Evolutionary conservation across 805 yeast genomes (phyloP), one percentile per base, ranked within the genome.

Genomic region (Schizosaccharomyces lindneri): DNA sequence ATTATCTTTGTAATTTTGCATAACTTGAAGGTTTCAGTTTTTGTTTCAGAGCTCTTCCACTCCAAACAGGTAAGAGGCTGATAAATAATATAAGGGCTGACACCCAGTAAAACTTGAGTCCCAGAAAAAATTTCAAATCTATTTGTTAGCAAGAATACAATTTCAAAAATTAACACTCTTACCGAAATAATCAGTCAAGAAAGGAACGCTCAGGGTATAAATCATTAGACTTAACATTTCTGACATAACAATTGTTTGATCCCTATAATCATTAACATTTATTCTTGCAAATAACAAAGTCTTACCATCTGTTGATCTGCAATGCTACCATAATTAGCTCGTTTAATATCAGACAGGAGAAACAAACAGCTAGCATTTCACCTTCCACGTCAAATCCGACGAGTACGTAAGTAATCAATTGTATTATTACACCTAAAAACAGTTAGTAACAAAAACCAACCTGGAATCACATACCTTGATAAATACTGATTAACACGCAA

Each of bases 251-350:
- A 93, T 88, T 13, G 76, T 75, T 67, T 77, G 79, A 67, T 80
- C 85, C 61, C 61, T 43, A 21, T 43, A 15, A 32, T 21, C 24
- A 13, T 21, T 17, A 39, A 6, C 19, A 17, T 24, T 19, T 43
- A 5, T 17, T 19, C 15, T 17, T 17, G 43, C 62, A 62, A 21
- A 21, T 15, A 9, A 48, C 17, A 4, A 6, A 21, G 29, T 17
- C 59, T 27, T 51, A 48, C 98, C 98, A 93, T n/a, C 85, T 87
- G 68, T 85, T 85, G 43, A 90, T 84, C 68, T 87, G 95, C 59
- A 90, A 73, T 0, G 88, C 95, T 61, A 93, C 97, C 97, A 93
- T 93, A 13, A 84, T 75, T 67, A 93, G 75, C 73, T 94, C 98
- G 69, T 89, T 90, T 65, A 86, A 73, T 5, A 94, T 75, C 61